Conservation (phyloP, 2,329 filamentous ascomycete genomes). For the Scopulariopsis brevicaulis region DNA sequence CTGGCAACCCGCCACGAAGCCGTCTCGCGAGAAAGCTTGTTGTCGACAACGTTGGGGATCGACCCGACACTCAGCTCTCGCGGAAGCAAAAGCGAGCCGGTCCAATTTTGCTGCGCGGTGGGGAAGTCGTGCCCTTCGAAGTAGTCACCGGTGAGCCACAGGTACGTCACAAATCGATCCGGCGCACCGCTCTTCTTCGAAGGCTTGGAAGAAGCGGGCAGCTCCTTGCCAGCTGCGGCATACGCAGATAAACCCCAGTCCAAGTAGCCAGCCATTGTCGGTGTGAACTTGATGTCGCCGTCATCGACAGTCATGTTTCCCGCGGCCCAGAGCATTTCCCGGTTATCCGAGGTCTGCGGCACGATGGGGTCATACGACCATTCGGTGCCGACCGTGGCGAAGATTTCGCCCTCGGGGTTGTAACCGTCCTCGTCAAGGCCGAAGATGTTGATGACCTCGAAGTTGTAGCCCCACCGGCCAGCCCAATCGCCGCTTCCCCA, state of each 20-base stretch:
- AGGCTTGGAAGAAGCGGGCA: slow-evolving; percentile 23
- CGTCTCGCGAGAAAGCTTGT: slow-evolving; percentile 22
- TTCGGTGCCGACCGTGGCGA: slow-evolving; percentile 27
- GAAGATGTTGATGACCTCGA: slow-evolving; percentile 31
- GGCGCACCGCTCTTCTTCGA: slow-evolving; percentile 23
- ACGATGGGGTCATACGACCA: slow-evolving; percentile 27
- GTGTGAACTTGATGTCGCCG: slow-evolving; percentile 20
- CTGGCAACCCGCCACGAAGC: slow-evolving; percentile 24
- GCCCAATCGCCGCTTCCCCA: slow-evolving; percentile 22
- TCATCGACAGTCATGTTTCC: slow-evolving; percentile 18
- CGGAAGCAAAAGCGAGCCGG: slow-evolving; percentile 26
- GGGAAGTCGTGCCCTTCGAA: slow-evolving; percentile 25
- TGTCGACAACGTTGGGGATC: slow-evolving; percentile 26
- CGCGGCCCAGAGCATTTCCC: slow-evolving; percentile 28
- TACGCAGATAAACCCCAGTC: slow-evolving; percentile 29
- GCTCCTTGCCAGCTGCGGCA: slow-evolving; percentile 27
- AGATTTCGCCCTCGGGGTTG: slow-evolving; percentile 23
- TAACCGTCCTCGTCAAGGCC: slow-evolving; percentile 24
- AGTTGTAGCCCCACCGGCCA: slow-evolving; percentile 29
- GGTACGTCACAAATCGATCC: slow-evolving; percentile 26
- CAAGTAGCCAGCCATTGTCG: slow-evolving; percentile 26
- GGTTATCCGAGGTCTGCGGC: slow-evolving; percentile 22
- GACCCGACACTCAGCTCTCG: slow-evolving; percentile 27
- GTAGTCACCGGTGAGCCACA: slow-evolving; percentile 30
- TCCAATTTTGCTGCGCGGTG: slow-evolving; percentile 29